Conservation (phyloP, 768 basidiomycete genomes). For the Chalciporus chontae region DNA sequence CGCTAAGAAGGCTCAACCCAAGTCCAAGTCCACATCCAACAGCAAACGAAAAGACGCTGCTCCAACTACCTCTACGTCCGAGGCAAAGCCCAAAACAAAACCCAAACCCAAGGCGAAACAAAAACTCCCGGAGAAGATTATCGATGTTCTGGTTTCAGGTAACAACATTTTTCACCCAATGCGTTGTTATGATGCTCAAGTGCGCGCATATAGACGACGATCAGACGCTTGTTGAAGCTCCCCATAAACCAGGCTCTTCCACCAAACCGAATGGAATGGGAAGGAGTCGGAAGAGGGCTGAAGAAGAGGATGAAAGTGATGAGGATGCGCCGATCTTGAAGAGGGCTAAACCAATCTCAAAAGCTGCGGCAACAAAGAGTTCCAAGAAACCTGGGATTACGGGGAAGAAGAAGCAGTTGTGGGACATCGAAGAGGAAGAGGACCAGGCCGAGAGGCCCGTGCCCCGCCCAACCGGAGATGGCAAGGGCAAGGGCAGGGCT, state of each 20-base stretch:
- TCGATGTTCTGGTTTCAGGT: constrained; percentile 15
- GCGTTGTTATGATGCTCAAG: neutral
- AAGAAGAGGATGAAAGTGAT: neutral
- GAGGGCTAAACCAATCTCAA: neutral
- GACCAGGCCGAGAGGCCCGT: neutral
- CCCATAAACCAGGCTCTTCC: constrained; percentile 8
- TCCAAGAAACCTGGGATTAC: neutral
- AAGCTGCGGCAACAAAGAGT: neutral
- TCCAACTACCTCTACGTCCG: neutral
- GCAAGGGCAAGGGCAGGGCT: too few species aligned
- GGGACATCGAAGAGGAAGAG: neutral
- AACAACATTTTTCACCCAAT: neutral
- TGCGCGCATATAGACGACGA: constrained; percentile 25
- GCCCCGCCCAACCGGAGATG: neutral
- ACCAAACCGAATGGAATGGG: neutral
- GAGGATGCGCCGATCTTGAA: constrained; percentile 1
- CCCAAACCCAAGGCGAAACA: constrained; percentile 2
- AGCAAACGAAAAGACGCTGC: neutral
- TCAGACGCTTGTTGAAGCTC: constrained; percentile 23
- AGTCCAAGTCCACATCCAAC: constrained; percentile 7
- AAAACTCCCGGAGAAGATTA: constrained; percentile 1
- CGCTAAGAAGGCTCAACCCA: neutral
- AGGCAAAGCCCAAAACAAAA: neutral
- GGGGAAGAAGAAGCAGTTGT: neutral
- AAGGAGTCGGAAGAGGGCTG: neutral